Evolutionary conservation across 345 rosid genomes (phyloP), one percentile per base, ranked within the genome.

Genomic region (Eucalyptus polybractea): DNA sequence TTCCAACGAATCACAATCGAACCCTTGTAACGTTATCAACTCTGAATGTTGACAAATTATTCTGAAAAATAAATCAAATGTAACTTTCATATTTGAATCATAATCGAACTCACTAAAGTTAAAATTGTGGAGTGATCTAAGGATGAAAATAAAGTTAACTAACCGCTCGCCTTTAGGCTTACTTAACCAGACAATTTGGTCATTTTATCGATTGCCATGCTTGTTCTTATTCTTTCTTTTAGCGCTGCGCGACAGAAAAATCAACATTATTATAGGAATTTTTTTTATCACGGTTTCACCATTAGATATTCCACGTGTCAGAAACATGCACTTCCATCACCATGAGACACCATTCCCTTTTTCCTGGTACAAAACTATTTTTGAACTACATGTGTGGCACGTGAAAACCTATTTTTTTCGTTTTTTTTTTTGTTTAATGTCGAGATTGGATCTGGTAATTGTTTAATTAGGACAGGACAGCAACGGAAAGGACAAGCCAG

Each of bases 11-110:
- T 17, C 0, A 9, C 24, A 19, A 53, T 19, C 0, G 0, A 53
- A 53, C 4, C 0, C 24, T 53, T n/a, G n/a, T n/a, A n/a, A n/a
- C n/a, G 21, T 29, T n/a, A n/a, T 65, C 5, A 1, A 14, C 21
- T n/a, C 0, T n/a, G 2, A 0, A 0, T 14, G n/a, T 14, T 65
- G 31, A 25, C 16, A 0, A 60, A 60, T 60, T 12, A 2, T 60
- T 6, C 0, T 11, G 8, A 60, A 0, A 27, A 27, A 12, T 11
- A n/a, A 0, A 14, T 65, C 6, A 16, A n/a, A 0, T 9, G 7
- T 56, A 0, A 53, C 2, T 21, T 21, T 53, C 5, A 53, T 3
- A 7, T 7, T 53, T 0, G 0, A 53, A 1, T 53, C 24, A 53
- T 19, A 53, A 53, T 19, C 2, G 10, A 53, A 53, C 2, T 19